Evolutionary conservation across 805 yeast species (phyloP).

Genomic region (Saccharomycopsis oosterbeekiorum): DNA sequence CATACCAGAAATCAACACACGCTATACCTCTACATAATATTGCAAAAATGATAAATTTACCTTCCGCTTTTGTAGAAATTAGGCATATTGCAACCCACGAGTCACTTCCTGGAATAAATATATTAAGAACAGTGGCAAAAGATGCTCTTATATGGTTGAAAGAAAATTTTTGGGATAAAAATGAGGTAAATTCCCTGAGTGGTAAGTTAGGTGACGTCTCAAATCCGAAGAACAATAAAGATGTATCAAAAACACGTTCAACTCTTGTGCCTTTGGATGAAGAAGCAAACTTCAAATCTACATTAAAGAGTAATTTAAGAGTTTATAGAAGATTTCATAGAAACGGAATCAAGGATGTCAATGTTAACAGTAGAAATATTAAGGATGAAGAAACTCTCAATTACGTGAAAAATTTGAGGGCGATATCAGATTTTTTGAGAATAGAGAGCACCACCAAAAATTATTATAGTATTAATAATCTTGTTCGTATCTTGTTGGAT

Average conservation of each 20-base stretch:
- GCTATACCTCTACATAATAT: conserved; percentile 72
- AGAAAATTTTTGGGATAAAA: conserved; percentile 56
- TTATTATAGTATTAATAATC: conserved; percentile 15
- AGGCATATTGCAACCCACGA: conserved; percentile 93
- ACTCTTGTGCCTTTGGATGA: background rate
- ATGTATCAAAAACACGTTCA: background rate
- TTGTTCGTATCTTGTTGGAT: conserved; percentile 21
- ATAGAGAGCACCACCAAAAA: conserved; percentile 24
- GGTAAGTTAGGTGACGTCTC: background rate
- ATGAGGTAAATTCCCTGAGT: background rate
- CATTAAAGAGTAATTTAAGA: conserved; percentile 32
- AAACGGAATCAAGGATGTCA: conserved; percentile 30
- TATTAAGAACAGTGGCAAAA: conserved; percentile 49
- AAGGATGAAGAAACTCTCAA: conserved; percentile 28
- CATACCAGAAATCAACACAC: conserved; percentile 64
- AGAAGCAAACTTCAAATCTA: background rate
- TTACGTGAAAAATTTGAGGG: conserved; percentile 27
- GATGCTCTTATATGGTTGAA: conserved; percentile 70
- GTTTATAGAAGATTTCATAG: conserved; percentile 42
- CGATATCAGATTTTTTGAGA: conserved; percentile 12
- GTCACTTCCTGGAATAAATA: conserved; percentile 56
- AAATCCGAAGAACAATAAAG: background rate
- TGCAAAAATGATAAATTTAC: conserved; percentile 61
- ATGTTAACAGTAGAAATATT: conserved; percentile 35
- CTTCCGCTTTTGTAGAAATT: conserved; percentile 77